Evolutionary conservation across 768 basidiomycete species (phyloP), one percentile per base, ranked within the genome.

Genomic region (Filobasidium floriforme): DNA sequence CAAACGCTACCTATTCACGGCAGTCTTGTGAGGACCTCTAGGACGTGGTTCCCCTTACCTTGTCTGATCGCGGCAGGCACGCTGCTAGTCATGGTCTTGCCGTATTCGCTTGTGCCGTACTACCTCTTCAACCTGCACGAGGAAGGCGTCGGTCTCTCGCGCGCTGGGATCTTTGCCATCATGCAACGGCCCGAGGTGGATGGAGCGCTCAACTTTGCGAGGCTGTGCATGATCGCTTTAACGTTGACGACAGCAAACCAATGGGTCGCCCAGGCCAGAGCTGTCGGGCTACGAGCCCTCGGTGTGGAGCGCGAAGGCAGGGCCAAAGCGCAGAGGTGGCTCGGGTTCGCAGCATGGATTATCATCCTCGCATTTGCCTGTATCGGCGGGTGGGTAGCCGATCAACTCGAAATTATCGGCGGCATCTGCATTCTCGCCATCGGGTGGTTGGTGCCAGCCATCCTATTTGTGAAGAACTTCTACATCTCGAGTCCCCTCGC

Each of bases 401-500:
- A 73, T 19, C 73, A 72, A 61, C 51, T 75, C 15, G 73, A 75
- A 65, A 29, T 75, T 37, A 19, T 78, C 7, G 77, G 77, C 1
- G 69, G 73, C 0, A 41, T 73, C 24, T 72, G 72, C 29, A 69
- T 73, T 0, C 40, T 78, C 7, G 70, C 72, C 24, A 69, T 76
- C 1, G 72, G 70, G 7, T 78, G 77, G 77, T 69, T 78, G 14
- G 63, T 78, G 41, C 77, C 77, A 55, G 88, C 90, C 18, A 73
- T 90, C 59, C 79, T 89, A 62, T 91, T 93, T 79, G 85, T 94
- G 70, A 83, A 83, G 29, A 85, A 86, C 4, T 92, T 94, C 80
- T 86, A 90, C 74, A 87, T 96, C 80, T 86, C 86, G 66, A 85
- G 86, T 1, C 92, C 92, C 1, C 81, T 92, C 2, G 82, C 89